These are phyloP conservation scores for Pestalotiopsis sp. DNA, from an alignment of 2,329 filamentous ascomycete species.

Conservation along the genomic window DNA sequence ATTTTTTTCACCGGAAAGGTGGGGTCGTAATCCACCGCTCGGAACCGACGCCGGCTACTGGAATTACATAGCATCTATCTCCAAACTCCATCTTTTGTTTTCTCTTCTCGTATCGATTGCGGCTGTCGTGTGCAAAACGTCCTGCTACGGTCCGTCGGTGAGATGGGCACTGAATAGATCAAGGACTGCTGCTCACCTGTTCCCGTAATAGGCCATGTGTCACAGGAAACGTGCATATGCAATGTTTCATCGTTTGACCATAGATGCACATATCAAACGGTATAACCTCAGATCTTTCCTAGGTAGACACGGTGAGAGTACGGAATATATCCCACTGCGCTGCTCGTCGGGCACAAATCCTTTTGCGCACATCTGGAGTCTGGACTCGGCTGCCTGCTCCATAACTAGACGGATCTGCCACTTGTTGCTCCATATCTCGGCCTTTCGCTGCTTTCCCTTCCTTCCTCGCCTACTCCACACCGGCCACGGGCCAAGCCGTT, in stretches of 20 bases:
- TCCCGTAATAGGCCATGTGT: not conserved
- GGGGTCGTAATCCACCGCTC: not conserved
- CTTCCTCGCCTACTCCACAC: not conserved
- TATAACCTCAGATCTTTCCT: too few species aligned
- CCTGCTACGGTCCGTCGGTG: not conserved
- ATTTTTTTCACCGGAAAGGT: not conserved
- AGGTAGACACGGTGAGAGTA: too few species aligned
- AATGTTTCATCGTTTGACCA: not conserved
- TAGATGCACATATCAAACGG: too few species aligned
- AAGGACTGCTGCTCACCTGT: not conserved
- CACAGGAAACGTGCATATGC: not conserved
- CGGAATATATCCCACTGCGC: too few species aligned
- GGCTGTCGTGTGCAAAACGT: not conserved
- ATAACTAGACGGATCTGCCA: not conserved
- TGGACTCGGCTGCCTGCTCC: not conserved
- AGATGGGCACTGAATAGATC: not conserved
- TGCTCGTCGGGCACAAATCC: too few species aligned
- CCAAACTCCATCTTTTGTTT: not conserved
- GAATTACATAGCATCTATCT: not conserved
- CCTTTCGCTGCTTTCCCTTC: not conserved
- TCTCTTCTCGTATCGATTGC: not conserved
- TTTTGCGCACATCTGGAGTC: not conserved
- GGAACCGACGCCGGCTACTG: constrained; percentile 3
- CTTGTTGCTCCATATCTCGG: not conserved
- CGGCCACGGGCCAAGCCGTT: not conserved